Evolutionary conservation across 331 rosid species (phyloP), one percentile per base, ranked within the genome.

Genomic region (Saraca asoca): DNA sequence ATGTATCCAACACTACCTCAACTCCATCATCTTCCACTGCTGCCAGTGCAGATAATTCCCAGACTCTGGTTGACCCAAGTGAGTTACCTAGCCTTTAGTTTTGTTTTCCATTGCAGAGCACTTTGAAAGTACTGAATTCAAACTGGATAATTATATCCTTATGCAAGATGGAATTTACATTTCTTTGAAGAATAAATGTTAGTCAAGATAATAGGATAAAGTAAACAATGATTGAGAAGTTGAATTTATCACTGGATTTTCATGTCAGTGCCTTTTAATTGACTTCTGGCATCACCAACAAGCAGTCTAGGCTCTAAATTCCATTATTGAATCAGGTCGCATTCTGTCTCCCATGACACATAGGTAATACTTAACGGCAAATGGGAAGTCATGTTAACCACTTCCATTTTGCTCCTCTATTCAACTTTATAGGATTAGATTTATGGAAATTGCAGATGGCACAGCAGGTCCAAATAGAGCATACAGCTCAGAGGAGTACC

Each of bases 401-500:
- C 31, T 38, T 60, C 5, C 34, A 13, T 16, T 14, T 11, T 16
- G 31, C 55, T 42, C 56, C 45, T 9, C 52, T 15, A 8, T 42
- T 42, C 33, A 37, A 16, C 9, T 50, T 69, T 55, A 17, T 62
- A 56, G 44, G 52, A 38, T 60, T 45, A 16, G 24, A n/a, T 75
- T 24, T 64, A n/a, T 37, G 64, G 61, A 74, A 52, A 58, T 70
- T 31, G 86, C 76, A 80, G 96, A 83, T 72, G 85, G 80, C 16
- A 70, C 58, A 29, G 49, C 57, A 31, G 73, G 79, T 67, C 75
- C 83, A 54, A 76, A 41, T 37, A 79, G 53, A 66, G 89, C 90
- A 57, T 88, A 88, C 84, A 86, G 85, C 73, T 64, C 84, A 3
- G 99, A 88, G 77, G 95, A 94, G 51, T 85, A 82, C 80, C 85